Percentiles rank a stretch among this genome's conserved stretches.
Evolutionary conservation across 805 yeast genomes (phyloP).

Genomic region (Suhomyces xylopsoci): DNA sequence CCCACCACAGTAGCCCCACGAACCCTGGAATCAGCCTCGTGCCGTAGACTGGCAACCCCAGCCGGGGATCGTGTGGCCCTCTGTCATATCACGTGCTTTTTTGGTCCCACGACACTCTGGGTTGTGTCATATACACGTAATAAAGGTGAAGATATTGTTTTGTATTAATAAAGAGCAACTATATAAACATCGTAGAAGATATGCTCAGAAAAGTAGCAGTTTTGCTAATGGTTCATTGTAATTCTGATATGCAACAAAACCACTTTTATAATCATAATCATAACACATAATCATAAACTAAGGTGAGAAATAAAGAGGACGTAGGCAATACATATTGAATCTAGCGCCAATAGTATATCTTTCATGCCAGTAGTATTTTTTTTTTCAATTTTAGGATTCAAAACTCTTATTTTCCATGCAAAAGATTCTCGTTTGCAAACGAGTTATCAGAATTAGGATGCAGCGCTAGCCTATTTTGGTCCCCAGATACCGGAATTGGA

Average conservation of each 20-base stretch:
- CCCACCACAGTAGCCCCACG: not conserved
- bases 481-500: slow-evolving; percentile 19
- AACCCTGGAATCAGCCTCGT: not conserved
- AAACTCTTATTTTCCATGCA: not conserved
- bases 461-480: slow-evolving; percentile 14
- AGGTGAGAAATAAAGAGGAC: not conserved
- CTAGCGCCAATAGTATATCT: not conserved
- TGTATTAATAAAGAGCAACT: not conserved
- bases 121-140: not conserved
- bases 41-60: not conserved
- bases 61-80: not conserved
- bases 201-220: not conserved
- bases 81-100: not conserved
- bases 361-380: not conserved
- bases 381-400: not conserved
- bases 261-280: slow-evolving; percentile 19
- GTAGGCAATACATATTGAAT: not conserved
- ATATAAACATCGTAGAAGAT: not conserved
- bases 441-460: not conserved
- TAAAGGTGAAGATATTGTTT: not conserved
- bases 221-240: not conserved
- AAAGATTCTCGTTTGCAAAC: not conserved
- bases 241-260: not conserved
- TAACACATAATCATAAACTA: slow-evolving; percentile 22
- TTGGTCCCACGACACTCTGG: not conserved